These are phyloP conservation scores for Trifolium repens DNA, from an alignment of 306 rosid genomes.

Conservation along the genomic window DNA sequence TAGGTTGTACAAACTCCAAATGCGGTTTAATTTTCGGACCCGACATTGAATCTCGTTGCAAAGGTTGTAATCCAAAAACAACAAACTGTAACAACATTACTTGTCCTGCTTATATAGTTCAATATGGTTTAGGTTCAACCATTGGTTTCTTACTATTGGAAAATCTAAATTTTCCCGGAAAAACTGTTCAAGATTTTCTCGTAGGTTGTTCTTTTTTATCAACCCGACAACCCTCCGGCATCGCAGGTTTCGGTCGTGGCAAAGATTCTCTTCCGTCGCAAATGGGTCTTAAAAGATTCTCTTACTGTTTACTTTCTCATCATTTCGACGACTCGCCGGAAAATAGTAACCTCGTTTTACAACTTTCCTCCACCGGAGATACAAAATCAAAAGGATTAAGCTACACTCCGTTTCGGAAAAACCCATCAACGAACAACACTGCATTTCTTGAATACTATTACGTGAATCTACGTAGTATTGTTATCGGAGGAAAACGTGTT, in stretches of 20 bases:
- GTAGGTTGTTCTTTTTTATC: constrained; percentile 87
- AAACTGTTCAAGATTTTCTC: constrained; percentile 51
- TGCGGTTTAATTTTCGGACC: constrained; percentile 68
- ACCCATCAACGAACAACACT: constrained; percentile 47
- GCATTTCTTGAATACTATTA: constrained; percentile 71
- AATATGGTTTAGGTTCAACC: constrained; percentile 82
- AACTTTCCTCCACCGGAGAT: constrained; percentile 44
- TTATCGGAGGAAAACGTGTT: constrained; percentile 59
- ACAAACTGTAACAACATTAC: constrained; percentile 49
- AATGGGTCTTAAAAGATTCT: constrained; percentile 73
- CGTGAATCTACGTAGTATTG: constrained; percentile 55
- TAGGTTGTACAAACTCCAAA: constrained; percentile 81
- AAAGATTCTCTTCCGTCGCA: constrained; percentile 75
- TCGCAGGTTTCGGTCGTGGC: constrained; percentile 93
- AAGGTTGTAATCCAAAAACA: constrained; percentile 36
- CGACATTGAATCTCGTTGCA: constrained; percentile 54
- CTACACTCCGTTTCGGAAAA: constrained; percentile 74
- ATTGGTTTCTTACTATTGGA: constrained; percentile 69
- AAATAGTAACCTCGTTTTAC: constrained; percentile 68
- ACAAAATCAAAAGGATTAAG: constrained; percentile 39
- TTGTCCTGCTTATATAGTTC: constrained; percentile 68
- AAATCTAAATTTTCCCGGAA: constrained; percentile 55
- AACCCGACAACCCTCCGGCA: constrained; percentile 73
- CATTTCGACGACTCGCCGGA: constrained; percentile 65
- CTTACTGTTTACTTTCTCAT: constrained; percentile 75